Base-by-base conservation (phyloP, 495 filamentous ascomycete genomes). In the Hyaloscypha hepaticicola region DNA sequence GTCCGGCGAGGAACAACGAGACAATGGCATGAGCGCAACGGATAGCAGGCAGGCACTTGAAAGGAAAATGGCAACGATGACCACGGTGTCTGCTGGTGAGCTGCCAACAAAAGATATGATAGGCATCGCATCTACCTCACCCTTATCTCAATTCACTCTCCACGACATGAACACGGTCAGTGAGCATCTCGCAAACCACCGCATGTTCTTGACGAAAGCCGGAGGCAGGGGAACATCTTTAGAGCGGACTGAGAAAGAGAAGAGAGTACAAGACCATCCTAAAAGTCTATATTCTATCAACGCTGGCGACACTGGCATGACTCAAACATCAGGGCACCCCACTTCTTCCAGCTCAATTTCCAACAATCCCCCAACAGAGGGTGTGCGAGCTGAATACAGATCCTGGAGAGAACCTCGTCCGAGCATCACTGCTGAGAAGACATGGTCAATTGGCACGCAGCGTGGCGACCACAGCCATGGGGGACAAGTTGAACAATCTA, bases 401-500 rank as follows among this genome's bases (percentile, higher is more conserved):
- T 73, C 77, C 8, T 76, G 80, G 75, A 79, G 77, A 67, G 74
- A 73, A 12, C 77, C 80, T 19, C 77, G 76, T 58, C 73, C 77
- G 0, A 60, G 76, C 9, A 72, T 75, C 7, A 78, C 72, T 9
- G 75, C 80, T 16, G 81, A 83, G 65, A 83, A 83, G 64, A 77
- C 79, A 28, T 85, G 82, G 82, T 85, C 82, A 24, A 84, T 85
- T 71, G 80, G 81, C 0, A 73, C 76, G 7, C 72, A 73, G 31
- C 79, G 80, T 27, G 14, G 68, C 27, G 72, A 73, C 45, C 73
- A 74, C 41, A 53, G 53, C 33, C 49, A 64, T 52, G 77, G 79
- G 58, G 81, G 82, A 27, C 77, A 80, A 70, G 89, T 96, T 16
- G 93, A 96, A 64, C 90, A 89, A 74, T 90, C 89, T 22, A 93